phyloP scores from a whole-genome alignment of 2,329 filamentous ascomycete species.

The Penicillium corylophilum region DNA sequence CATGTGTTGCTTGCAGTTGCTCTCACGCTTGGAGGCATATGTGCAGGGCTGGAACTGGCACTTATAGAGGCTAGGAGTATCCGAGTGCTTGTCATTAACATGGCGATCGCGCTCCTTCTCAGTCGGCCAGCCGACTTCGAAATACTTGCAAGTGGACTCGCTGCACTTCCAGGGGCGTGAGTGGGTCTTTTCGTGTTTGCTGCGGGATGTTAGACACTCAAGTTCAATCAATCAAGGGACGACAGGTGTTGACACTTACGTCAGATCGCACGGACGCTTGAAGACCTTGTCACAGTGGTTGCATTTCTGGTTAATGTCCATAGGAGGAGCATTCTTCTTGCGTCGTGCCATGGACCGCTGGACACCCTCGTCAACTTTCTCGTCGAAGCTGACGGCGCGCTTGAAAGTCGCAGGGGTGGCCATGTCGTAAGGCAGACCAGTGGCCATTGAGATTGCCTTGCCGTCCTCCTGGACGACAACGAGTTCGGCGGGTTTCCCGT shows the following conservation, averaged over 20 bases:
- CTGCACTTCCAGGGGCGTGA: slow-evolving; percentile 94
- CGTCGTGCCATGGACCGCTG: slow-evolving; percentile 92
- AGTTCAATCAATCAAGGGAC: neutral
- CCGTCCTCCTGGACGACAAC: slow-evolving; percentile 74
- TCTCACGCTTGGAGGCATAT: slow-evolving; percentile 93
- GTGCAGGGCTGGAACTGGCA: slow-evolving; percentile 81
- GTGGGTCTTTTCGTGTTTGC: slow-evolving; percentile 98
- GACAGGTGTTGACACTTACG: neutral
- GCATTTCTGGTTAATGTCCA: slow-evolving; percentile 80
- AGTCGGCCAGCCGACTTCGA: slow-evolving; percentile 87
- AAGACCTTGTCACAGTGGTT: slow-evolving; percentile 87
- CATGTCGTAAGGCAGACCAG: slow-evolving; percentile 61
- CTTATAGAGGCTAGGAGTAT: slow-evolving; percentile 74
- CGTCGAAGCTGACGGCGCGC: slow-evolving; percentile 47
- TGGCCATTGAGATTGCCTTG: slow-evolving; percentile 74
- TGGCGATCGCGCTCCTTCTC: slow-evolving; percentile 97
- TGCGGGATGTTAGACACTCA: neutral
- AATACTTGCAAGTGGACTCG: slow-evolving; percentile 80
- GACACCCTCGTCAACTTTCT: slow-evolving; percentile 75
- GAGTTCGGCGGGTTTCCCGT: slow-evolving; percentile 79
- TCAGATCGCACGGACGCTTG: slow-evolving; percentile 94
- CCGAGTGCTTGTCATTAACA: slow-evolving; percentile 91
- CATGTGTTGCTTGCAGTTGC: slow-evolving; percentile 98
- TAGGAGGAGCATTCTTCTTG: slow-evolving; percentile 86
- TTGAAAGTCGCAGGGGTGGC: slow-evolving; percentile 48